These are phyloP conservation scores for Fusarium decemcellulare DNA, from an alignment of 2,329 filamentous ascomycete species.

Conservation along the genomic window DNA sequence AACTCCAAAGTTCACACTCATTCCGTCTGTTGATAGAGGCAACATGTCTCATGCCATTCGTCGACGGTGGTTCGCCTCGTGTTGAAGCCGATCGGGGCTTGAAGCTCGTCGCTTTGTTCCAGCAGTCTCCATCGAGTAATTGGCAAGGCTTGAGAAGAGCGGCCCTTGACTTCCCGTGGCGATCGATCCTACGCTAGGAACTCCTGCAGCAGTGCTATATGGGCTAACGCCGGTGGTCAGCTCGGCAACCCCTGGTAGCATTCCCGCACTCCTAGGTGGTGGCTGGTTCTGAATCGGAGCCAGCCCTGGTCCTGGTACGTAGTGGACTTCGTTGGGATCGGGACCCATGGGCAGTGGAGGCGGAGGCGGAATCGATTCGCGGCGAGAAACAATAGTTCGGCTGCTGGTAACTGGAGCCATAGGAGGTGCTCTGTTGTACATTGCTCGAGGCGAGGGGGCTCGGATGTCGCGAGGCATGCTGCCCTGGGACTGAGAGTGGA, in stretches of 20 bases:
- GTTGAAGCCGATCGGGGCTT: constrained; percentile 58
- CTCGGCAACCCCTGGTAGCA: constrained; percentile 74
- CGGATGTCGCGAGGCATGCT: constrained; percentile 60
- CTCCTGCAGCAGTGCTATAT: constrained; percentile 65
- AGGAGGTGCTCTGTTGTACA: constrained; percentile 57
- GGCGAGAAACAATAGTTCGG: constrained; percentile 56
- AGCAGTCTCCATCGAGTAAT: constrained; percentile 55
- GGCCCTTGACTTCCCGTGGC: constrained; percentile 55
- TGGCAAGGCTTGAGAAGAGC: constrained; percentile 51
- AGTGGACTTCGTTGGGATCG: constrained; percentile 51
- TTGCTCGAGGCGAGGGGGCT: constrained; percentile 56
- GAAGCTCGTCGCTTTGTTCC: constrained; percentile 67
- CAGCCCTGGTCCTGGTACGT: constrained; percentile 58
- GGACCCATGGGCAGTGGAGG: constrained; percentile 47
- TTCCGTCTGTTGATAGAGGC: constrained; percentile 8
- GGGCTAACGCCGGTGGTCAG: constrained; percentile 75
- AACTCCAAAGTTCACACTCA: constrained; percentile 31
- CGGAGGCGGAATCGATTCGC: constrained; percentile 56
- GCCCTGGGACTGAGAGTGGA: constrained; percentile 63
- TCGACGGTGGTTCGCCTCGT: constrained; percentile 62
- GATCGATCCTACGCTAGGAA: constrained; percentile 50
- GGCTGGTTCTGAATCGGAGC: constrained; percentile 67
- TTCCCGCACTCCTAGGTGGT: constrained; percentile 56
- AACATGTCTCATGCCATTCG: constrained; percentile 47
- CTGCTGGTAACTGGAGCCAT: constrained; percentile 51